Evolutionary conservation across 345 rosid genomes (phyloP).

Genomic region (Psidium guajava): DNA sequence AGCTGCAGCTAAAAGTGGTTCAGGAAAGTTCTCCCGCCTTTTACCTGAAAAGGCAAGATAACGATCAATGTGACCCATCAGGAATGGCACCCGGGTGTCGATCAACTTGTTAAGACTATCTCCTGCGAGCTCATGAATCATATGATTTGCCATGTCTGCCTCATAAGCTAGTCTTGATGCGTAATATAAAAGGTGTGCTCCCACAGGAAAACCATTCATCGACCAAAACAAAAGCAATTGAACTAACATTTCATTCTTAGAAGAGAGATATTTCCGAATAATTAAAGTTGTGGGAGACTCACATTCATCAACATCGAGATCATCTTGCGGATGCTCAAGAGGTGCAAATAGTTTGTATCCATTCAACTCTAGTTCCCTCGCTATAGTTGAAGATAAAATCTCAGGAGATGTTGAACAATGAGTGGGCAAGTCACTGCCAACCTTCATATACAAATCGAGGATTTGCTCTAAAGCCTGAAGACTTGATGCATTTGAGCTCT

Average conservation of each 20-base stretch:
- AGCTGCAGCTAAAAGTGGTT: conserved; percentile 2
- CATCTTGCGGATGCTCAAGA: conserved; percentile 1
- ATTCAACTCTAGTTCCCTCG: conserved; percentile 16
- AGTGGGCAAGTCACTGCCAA: background rate
- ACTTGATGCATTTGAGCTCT: conserved; percentile 14
- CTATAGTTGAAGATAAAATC: conserved; percentile 15
- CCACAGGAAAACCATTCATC: conserved; percentile 23
- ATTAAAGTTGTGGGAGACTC: conserved; percentile 25
- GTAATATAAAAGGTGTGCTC: conserved; percentile 30
- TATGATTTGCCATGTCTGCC: conserved; percentile 11
- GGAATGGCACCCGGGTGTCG: conserved; percentile 10
- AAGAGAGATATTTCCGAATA: conserved; percentile 20
- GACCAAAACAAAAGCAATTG: conserved; percentile 34
- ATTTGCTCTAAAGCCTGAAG: conserved; percentile 24
- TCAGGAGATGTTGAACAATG: conserved; percentile 6
- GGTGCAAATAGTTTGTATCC: conserved; percentile 30
- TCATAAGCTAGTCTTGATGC: conserved; percentile 35
- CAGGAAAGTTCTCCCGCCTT: conserved; percentile 4
- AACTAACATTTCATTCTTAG: conserved; percentile 17
- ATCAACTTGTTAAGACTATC: background rate
- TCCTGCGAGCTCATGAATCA: conserved; percentile 9
- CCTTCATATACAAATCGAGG: conserved; percentile 17
- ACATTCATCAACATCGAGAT: conserved; percentile 16
- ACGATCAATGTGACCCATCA: conserved; percentile 27
- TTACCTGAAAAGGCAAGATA: conserved; percentile 19